A percentile compares a stretch with the other conserved stretches of the same genome.
Evolutionary conservation across 2,329 filamentous ascomycete species (phyloP).

Genomic region (Incumbomyces lentus): DNA sequence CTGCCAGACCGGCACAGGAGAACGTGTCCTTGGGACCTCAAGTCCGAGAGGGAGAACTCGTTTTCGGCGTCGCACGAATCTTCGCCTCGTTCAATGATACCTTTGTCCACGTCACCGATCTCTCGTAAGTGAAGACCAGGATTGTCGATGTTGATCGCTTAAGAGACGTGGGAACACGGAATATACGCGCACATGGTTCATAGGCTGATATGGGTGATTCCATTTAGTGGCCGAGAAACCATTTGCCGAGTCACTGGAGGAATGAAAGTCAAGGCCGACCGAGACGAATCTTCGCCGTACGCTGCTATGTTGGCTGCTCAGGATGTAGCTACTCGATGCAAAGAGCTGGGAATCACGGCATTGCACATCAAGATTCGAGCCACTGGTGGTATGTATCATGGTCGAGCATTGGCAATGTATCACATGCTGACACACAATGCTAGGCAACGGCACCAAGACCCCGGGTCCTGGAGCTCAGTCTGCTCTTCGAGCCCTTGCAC

Average conservation of each 20-base stretch:
- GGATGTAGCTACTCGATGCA: conserved; percentile 85
- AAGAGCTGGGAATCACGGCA: conserved; percentile 78
- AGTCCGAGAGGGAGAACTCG: conserved; percentile 93
- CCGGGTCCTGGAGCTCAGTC: conserved; percentile 98
- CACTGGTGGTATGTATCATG: conserved; percentile 67
- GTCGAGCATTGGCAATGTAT: conserved; percentile 4
- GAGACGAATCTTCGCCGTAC: conserved; percentile 99
- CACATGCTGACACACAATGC: conserved; percentile 1
- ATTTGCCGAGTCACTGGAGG: conserved; percentile 99
- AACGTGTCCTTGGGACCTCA: conserved; percentile 98
- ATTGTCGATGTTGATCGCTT: conserved; percentile 1
- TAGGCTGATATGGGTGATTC: conserved; percentile 60
- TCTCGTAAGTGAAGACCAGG: conserved; percentile 54
- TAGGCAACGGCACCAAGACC: conserved; percentile 99
- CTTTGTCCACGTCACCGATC: conserved; percentile 99
- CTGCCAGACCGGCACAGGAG: conserved; percentile 70
- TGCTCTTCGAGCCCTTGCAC: conserved; percentile 94
- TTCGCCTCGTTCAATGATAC: conserved; percentile 92
- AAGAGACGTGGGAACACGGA: conserved; percentile 21
- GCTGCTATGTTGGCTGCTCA: conserved; percentile 99
- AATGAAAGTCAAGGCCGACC: conserved; percentile 99
- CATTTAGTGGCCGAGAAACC: conserved; percentile 91
- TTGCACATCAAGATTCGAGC: conserved; percentile 99
- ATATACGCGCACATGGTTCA: conserved; percentile 27
- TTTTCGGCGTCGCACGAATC: conserved; percentile 96